Percentiles rank a stretch among this genome's conserved stretches.
Evolutionary conservation across 331 rosid species (phyloP).

Genomic region (Arachis monticola): DNA sequence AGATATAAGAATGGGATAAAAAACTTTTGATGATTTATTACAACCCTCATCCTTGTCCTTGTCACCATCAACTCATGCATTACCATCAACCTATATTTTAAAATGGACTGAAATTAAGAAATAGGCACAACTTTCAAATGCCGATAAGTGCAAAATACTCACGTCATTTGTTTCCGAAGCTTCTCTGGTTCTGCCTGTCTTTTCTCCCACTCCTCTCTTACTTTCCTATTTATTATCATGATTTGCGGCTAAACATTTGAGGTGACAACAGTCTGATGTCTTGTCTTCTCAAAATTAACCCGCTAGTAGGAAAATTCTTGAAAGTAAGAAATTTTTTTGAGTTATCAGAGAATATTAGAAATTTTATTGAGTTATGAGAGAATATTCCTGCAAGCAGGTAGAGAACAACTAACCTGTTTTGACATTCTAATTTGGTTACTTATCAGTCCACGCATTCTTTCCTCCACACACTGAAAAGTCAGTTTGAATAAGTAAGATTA

Average conservation of each 20-base stretch:
- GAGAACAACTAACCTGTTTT: conserved; percentile 67
- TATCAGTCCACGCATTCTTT: too few relatives aligned
- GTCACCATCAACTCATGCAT: conserved; percentile 68
- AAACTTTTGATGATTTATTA: conserved; percentile 71
- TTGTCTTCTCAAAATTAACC: conserved; percentile 71
- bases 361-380: conserved; percentile 10
- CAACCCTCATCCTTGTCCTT: conserved; percentile 91
- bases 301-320: conserved; percentile 56
- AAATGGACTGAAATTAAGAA: conserved; percentile 8
- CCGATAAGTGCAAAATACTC: conserved; percentile 38
- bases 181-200: conserved; percentile 86
- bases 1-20: conserved; percentile 7
- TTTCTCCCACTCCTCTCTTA: conserved; percentile 86
- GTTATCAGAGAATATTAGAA: too few relatives aligned
- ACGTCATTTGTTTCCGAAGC: conserved; percentile 71
- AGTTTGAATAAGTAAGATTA: too few relatives aligned
- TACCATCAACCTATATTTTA: conserved; percentile 61
- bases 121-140: conserved; percentile 16
- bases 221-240: conserved; percentile 62
- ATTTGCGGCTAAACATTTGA: conserved; percentile 40
- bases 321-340: conserved; percentile 23
- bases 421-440: conserved; percentile 70
- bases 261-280: conserved; percentile 58
- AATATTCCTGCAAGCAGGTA: conserved; percentile 23
- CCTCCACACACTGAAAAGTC: too few relatives aligned